Conservation (phyloP, 495 filamentous ascomycete genomes). For the Penicillium tannophilum region DNA sequence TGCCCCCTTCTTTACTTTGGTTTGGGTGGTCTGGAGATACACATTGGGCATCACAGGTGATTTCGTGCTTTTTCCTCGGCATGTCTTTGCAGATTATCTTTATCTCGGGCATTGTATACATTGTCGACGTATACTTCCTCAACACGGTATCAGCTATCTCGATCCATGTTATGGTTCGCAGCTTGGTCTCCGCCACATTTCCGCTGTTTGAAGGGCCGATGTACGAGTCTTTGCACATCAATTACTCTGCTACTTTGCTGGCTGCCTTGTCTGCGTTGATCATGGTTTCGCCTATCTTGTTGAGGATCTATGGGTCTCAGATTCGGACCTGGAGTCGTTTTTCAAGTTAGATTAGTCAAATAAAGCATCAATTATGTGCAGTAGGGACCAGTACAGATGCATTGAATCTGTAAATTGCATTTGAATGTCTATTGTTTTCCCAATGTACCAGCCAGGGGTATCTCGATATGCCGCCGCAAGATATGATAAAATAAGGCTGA, state of each 20-base stretch:
- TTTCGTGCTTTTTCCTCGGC: constrained; percentile 32
- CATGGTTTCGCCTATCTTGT: constrained; percentile 38
- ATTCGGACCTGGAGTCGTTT: constrained; percentile 32
- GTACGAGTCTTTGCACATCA: constrained; percentile 50
- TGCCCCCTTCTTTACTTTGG: constrained; percentile 58
- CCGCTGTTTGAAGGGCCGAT: constrained; percentile 29
- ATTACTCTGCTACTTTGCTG: constrained; percentile 60
- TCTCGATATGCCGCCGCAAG: constrained; percentile 23
- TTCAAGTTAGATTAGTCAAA: constrained; percentile 9
- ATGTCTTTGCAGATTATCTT: constrained; percentile 32
- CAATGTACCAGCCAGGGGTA: constrained; percentile 24
- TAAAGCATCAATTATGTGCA: neutral
- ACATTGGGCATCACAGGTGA: constrained; percentile 28
- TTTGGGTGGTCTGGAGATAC: constrained; percentile 53
- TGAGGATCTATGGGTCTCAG: constrained; percentile 35
- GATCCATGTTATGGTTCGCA: constrained; percentile 64
- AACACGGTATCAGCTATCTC: constrained; percentile 56
- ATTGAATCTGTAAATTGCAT: constrained; percentile 1
- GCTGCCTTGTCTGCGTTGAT: constrained; percentile 51
- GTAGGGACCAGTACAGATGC: neutral
- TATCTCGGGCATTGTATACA: constrained; percentile 47
- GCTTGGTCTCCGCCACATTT: constrained; percentile 51
- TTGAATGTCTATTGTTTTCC: constrained; percentile 17
- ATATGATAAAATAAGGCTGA: neutral
- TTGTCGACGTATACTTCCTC: constrained; percentile 57